phyloP scores from a whole-genome alignment of 768 basidiomycete genomes.

The Imleria badia region DNA sequence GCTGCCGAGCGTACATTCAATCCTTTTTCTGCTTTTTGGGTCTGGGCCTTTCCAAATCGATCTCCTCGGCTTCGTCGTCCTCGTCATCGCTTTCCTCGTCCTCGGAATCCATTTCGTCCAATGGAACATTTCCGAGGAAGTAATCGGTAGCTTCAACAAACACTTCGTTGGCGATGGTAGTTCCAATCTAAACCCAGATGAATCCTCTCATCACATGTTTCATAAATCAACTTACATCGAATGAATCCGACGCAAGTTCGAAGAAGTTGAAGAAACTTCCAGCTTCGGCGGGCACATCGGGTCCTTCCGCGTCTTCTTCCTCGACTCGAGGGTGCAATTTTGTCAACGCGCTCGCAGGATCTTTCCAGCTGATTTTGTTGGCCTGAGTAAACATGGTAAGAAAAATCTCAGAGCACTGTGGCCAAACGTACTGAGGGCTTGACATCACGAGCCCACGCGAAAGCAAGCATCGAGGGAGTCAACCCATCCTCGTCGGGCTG shows the following conservation, averaged over 20 bases:
- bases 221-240: constrained; percentile 52
- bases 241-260: constrained; percentile 61
- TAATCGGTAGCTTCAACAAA: constrained; percentile 82
- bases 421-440: constrained; percentile 54
- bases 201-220: background rate
- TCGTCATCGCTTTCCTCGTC: constrained; percentile 70
- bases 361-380: constrained; percentile 79
- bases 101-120: constrained; percentile 61
- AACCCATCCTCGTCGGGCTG: constrained; percentile 72
- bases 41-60: constrained; percentile 83
- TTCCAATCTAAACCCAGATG: constrained; percentile 54
- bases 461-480: constrained; percentile 74
- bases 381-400: constrained; percentile 39
- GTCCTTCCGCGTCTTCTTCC: constrained; percentile 54
- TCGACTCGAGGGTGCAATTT: constrained; percentile 70
- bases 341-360: constrained; percentile 70
- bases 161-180: constrained; percentile 70
- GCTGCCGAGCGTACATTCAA: constrained; percentile 19
- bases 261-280: constrained; percentile 93
- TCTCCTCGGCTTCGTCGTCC: constrained; percentile 80
- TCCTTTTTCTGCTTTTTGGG: constrained; percentile 65
- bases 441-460: constrained; percentile 78
- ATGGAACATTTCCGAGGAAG: constrained; percentile 67
- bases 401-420: background rate
- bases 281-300: constrained; percentile 59